Base-by-base conservation (phyloP, 108 stramenopile species). In the Fistulifera solaris region DNA sequence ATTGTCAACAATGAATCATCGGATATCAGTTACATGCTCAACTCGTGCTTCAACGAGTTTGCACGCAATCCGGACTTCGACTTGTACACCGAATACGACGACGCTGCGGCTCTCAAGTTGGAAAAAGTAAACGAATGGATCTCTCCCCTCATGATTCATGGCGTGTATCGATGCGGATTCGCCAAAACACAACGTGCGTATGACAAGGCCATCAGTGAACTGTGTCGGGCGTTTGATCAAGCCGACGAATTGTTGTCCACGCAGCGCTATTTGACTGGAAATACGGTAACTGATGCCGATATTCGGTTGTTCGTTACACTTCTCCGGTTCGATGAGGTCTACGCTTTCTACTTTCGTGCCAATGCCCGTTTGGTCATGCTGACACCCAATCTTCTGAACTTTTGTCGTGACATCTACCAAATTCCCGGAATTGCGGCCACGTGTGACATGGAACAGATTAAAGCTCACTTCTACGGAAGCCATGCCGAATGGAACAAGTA, bases 1-100 rank as follows among this genome's bases (percentile, higher is more conserved):
- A 96, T 99, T 58, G 99, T 99, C 31, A 94, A 86, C 75, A 97
- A 97, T 59, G 99, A 99, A 74, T 93, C 91, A 0, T 75, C 93
- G 17, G 97, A 99, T 40, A 98, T 99, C 65, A 79, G 94, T 8
- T 75, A 90, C 54, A 99, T 99, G 94, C 62, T 99, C 47, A 97
- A 96, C 68, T 76, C 82, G 0, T 77, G 77, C 17, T 98, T 98
- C 68, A 83, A 96, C 59, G 68, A 69, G 3, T 75, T 87, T 52
- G 79, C 92, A 13, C 54, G 46, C 14, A 72, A 77, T 25, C 76
- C 89, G 18, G 76, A 72, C 25, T 47, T 95, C 12, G 94, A 99
- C 58, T 67, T 99, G 55, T 85, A 87, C 54, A 96, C 97, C 4
- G 77, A 75, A 27, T 80, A 83, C 13, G 65, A 93, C 39, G 66